Conservation (phyloP, 495 filamentous ascomycete genomes). For the Poronia punctata region DNA sequence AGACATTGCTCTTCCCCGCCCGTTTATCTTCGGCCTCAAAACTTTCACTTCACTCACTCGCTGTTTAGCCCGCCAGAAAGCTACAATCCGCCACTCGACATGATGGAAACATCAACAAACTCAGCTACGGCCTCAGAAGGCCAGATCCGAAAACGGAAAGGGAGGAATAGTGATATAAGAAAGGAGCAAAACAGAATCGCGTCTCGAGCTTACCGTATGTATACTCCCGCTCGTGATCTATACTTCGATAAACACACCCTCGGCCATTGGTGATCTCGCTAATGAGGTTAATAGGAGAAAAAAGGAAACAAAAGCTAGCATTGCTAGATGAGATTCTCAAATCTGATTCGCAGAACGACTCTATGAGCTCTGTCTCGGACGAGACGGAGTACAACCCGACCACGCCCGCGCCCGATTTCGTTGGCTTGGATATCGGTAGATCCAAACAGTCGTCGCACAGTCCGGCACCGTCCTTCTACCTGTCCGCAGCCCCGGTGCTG, state of each 20-base stretch:
- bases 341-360: constrained; percentile 22
- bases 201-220: constrained; percentile 28
- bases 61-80: no score
- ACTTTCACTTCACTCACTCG: not conserved
- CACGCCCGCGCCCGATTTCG: constrained; percentile 3
- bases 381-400: constrained; percentile 21
- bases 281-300: constrained; percentile 22
- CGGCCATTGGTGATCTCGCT: constrained; percentile 6
- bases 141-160: constrained; percentile 15
- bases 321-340: constrained; percentile 26
- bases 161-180: constrained; percentile 24
- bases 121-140: constrained; percentile 4
- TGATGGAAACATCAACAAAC: constrained; percentile 16
- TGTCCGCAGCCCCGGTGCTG: constrained; percentile 10
- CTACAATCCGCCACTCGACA: no score
- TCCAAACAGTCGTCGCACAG: constrained; percentile 21
- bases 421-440: constrained; percentile 6
- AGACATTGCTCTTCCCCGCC: not conserved
- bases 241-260: no score
- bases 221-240: not conserved
- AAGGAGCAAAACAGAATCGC: constrained; percentile 31
- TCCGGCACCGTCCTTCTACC: constrained; percentile 11
- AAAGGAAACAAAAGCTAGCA: constrained; percentile 30
- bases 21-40: no score
- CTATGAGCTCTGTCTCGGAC: constrained; percentile 27